Percentiles rank a stretch among this genome's conserved stretches.
phyloP scores from a whole-genome alignment of 2,329 filamentous ascomycete genomes.

The Elsinoe arachidis region DNA sequence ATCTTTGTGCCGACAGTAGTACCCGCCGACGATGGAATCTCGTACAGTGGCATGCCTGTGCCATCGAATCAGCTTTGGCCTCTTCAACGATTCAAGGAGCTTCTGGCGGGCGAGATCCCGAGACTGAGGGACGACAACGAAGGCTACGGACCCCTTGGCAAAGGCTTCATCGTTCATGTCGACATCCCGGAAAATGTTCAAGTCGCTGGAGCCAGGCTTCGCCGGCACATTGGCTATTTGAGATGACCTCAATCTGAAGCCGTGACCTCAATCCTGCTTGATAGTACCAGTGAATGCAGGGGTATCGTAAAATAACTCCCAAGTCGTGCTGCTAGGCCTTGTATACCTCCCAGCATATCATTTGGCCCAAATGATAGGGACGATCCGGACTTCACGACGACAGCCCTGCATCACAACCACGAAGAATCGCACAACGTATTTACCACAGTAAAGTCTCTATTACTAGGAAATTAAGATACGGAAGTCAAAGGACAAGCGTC shows the following conservation, averaged over 20 bases:
- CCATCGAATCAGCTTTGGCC: slow-evolving; percentile 27
- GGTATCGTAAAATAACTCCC: too few relatives aligned
- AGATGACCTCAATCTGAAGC: neutral
- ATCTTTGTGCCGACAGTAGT: slow-evolving; percentile 25
- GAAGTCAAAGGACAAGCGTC: too few relatives aligned
- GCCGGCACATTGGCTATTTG: neutral
- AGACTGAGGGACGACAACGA: slow-evolving; percentile 34
- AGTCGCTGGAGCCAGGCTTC: slow-evolving; percentile 24
- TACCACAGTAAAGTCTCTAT: too few relatives aligned
- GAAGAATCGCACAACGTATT: too few relatives aligned
- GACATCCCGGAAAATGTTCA: slow-evolving; percentile 33
- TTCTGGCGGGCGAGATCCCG: slow-evolving; percentile 38
- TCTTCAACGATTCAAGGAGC: slow-evolving; percentile 32
- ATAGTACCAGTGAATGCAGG: too few relatives aligned
- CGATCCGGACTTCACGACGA: too few relatives aligned
- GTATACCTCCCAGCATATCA: too few relatives aligned
- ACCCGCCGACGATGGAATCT: neutral
- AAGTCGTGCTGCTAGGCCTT: too few relatives aligned
- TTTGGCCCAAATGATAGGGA: too few relatives aligned
- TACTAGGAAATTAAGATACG: too few relatives aligned
- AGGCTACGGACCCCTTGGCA: slow-evolving; percentile 39
- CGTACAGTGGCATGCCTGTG: neutral
- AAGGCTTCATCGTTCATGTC: slow-evolving; percentile 37
- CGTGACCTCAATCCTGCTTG: neutral
- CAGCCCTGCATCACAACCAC: too few relatives aligned